Conservation (phyloP, 306 rosid genomes). For the Corylus americana region DNA sequence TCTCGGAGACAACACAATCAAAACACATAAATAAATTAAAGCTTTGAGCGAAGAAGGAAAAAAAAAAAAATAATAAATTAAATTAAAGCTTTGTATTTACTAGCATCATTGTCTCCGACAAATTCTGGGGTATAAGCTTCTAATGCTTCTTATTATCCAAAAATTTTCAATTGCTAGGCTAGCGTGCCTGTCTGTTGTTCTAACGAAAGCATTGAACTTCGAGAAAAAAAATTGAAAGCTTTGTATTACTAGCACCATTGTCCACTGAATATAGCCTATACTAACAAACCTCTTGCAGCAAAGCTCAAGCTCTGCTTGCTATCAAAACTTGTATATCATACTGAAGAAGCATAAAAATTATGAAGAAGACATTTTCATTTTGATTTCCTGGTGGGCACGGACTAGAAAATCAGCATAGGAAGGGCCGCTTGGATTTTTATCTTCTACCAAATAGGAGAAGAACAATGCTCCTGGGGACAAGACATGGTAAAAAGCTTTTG, state of each 20-base stretch:
- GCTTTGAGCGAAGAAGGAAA: neutral
- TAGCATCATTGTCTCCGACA: neutral
- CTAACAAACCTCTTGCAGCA: too few relatives aligned
- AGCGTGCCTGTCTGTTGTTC: too few relatives aligned
- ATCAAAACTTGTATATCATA: constrained; percentile 42
- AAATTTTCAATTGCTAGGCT: too few relatives aligned
- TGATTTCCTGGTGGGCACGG: constrained; percentile 93
- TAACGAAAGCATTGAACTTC: too few relatives aligned
- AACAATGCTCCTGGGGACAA: constrained; percentile 65
- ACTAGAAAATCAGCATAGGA: constrained; percentile 92
- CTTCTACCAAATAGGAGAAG: constrained; percentile 84
- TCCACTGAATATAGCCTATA: too few relatives aligned
- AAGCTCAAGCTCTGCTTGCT: neutral
- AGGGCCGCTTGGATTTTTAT: constrained; percentile 71
- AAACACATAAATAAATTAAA: neutral
- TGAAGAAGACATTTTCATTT: constrained; percentile 76
- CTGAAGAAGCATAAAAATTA: constrained; percentile 12
- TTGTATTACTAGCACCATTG: too few relatives aligned
- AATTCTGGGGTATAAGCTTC: neutral
- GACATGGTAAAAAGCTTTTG: neutral
- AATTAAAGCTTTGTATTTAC: neutral
- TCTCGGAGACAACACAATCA: too few relatives aligned
- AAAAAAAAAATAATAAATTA: neutral
- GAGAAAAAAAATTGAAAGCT: too few relatives aligned
- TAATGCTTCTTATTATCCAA: neutral